Percentiles rank a stretch among this genome's conserved stretches.
phyloP scores from a whole-genome alignment of 257 asterid genomes.

The Apocynum venetum region DNA sequence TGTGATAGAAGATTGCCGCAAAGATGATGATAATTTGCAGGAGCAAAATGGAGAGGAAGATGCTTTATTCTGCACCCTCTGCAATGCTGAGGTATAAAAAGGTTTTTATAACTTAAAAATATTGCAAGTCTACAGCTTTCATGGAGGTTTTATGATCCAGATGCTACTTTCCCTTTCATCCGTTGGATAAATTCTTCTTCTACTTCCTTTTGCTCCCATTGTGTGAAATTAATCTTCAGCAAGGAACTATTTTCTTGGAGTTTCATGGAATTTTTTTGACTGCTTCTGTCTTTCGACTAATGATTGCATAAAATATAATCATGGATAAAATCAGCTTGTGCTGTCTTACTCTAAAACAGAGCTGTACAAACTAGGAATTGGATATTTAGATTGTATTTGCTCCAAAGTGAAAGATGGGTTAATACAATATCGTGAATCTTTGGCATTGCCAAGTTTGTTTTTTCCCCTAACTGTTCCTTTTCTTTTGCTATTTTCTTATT shows the following conservation, averaged over 20 bases:
- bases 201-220: neutral
- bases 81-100: conserved; percentile 82
- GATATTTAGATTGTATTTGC: neutral
- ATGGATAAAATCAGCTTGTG: neutral
- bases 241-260: neutral
- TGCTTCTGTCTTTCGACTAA: neutral
- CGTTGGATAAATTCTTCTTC: neutral
- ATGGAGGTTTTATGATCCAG: conserved; percentile 8
- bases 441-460: neutral
- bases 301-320: neutral
- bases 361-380: neutral
- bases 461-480: neutral
- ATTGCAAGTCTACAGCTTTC: neutral
- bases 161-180: neutral
- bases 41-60: conserved; percentile 76
- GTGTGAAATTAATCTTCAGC: neutral
- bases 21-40: conserved; percentile 47
- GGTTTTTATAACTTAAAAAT: neutral
- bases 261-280: neutral
- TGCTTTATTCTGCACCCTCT: conserved; percentile 90
- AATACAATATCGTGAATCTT: neutral
- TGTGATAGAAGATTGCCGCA: conserved; percentile 77
- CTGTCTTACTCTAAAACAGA: neutral
- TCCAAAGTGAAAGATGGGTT: neutral
- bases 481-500: neutral